Percentiles rank a stretch among this genome's conserved stretches.
Evolutionary conservation across 2,329 filamentous ascomycete genomes (phyloP).

Genomic region (Venturia aucupariae): DNA sequence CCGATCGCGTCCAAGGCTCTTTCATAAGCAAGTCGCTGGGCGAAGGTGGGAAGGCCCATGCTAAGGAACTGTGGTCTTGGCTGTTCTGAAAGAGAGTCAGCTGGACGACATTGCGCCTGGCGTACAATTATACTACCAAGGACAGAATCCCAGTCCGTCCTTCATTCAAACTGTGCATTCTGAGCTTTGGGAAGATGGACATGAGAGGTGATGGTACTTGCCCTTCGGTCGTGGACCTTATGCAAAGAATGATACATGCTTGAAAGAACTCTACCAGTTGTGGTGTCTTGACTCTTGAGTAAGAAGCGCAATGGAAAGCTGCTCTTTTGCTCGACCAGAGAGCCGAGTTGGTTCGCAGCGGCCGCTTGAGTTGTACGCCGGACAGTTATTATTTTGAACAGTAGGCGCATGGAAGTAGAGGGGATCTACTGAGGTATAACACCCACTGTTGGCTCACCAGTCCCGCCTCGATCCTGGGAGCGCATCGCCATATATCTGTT

Average conservation of each 20-base stretch:
- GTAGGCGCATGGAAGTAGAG: conserved; percentile 31
- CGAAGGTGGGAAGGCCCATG: conserved; percentile 40
- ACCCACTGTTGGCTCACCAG: neutral
- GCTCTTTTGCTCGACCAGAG: conserved; percentile 28
- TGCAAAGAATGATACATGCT: conserved; percentile 32
- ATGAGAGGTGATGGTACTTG: conserved; percentile 28
- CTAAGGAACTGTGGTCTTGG: conserved; percentile 37
- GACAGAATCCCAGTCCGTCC: conserved; percentile 31
- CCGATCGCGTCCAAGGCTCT: conserved; percentile 29
- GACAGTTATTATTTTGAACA: conserved; percentile 35
- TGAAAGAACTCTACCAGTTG: conserved; percentile 37
- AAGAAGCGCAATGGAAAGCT: conserved; percentile 27
- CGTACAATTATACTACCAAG: conserved; percentile 27
- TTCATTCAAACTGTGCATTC: conserved; percentile 29
- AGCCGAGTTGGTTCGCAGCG: conserved; percentile 27
- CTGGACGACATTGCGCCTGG: neutral
- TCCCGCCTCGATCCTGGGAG: neutral
- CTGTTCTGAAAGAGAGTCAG: conserved; percentile 25
- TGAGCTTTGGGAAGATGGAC: conserved; percentile 29
- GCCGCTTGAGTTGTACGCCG: conserved; percentile 32
- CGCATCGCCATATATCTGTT: neutral
- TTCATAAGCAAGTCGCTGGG: conserved; percentile 35
- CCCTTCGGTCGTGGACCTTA: conserved; percentile 40
- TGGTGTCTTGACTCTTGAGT: conserved; percentile 27
- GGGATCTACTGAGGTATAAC: conserved; percentile 26